Conservation (phyloP, 805 yeast species). For the Kazachstania martiniae region DNA sequence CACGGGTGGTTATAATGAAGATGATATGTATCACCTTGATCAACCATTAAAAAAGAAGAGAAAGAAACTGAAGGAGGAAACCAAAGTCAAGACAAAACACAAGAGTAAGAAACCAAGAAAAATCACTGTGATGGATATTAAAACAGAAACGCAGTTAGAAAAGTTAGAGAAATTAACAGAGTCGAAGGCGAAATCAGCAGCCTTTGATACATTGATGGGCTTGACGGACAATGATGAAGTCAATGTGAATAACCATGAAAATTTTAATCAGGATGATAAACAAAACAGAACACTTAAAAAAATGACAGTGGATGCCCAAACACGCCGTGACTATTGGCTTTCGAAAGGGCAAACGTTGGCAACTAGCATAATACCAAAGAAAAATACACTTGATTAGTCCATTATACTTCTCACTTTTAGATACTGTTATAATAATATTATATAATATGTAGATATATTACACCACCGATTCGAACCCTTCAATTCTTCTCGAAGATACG, state of each 20-base stretch:
- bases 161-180: conserved; percentile 2
- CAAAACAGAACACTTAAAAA: conserved; percentile 5
- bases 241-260: no score
- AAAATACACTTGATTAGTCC: neutral
- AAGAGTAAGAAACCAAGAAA: neutral
- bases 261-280: conserved; percentile 1
- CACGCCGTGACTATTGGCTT: conserved; percentile 27
- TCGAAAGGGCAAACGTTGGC: conserved; percentile 23
- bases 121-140: neutral
- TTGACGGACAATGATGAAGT: conserved; percentile 16
- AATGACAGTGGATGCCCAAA: conserved; percentile 23
- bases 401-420: no score
- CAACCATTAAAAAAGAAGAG: conserved; percentile 11
- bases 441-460: no score
- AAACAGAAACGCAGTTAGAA: neutral
- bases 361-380: conserved; percentile 1
- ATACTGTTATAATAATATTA: no score
- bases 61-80: conserved; percentile 6
- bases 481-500: no score
- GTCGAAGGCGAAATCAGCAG: no score
- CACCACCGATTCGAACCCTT: no score
- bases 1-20: conserved; percentile 11
- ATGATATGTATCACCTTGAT: conserved; percentile 13
- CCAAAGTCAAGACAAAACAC: neutral
- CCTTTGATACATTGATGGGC: conserved; percentile 21